A percentile compares a stretch with the other conserved stretches of the same genome.
phyloP scores from a whole-genome alignment of 305 asterid species.

The Nicotiana rustica region DNA sequence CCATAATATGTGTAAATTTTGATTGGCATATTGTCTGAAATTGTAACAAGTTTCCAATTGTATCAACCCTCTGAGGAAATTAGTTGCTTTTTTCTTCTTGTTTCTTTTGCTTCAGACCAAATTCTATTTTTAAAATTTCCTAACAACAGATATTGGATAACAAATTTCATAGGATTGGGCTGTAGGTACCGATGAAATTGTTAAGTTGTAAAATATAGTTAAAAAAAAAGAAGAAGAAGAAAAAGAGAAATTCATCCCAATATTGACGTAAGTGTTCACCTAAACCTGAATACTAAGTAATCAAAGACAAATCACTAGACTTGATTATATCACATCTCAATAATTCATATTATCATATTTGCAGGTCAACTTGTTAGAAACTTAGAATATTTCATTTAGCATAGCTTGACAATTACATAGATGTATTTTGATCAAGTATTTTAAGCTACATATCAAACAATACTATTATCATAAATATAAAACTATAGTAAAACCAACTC shows the following conservation, averaged over 20 bases:
- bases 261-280: not conserved
- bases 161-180: no score
- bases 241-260: not conserved
- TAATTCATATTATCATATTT: not conserved
- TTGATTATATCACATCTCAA: not conserved
- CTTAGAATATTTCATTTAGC: not conserved
- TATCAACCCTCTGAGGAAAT: slow-evolving; percentile 28
- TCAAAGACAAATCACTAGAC: not conserved
- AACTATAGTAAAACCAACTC: not conserved
- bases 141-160: no score
- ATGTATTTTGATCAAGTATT: not conserved
- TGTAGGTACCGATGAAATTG: no score
- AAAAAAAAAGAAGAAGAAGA: no score
- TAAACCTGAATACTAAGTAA: not conserved
- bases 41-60: slow-evolving; percentile 39
- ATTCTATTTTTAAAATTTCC: not conserved
- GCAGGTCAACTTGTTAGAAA: not conserved
- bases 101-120: not conserved
- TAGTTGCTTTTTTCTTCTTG: not conserved
- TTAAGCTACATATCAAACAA: not conserved
- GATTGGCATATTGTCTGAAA: slow-evolving; percentile 39
- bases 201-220: no score
- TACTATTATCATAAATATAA: not conserved
- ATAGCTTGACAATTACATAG: not conserved
- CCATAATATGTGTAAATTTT: slow-evolving; percentile 38